Evolutionary conservation across 805 yeast genomes (phyloP), one percentile per base, ranked within the genome.

Genomic region (Metschnikowia vanudenii): DNA sequence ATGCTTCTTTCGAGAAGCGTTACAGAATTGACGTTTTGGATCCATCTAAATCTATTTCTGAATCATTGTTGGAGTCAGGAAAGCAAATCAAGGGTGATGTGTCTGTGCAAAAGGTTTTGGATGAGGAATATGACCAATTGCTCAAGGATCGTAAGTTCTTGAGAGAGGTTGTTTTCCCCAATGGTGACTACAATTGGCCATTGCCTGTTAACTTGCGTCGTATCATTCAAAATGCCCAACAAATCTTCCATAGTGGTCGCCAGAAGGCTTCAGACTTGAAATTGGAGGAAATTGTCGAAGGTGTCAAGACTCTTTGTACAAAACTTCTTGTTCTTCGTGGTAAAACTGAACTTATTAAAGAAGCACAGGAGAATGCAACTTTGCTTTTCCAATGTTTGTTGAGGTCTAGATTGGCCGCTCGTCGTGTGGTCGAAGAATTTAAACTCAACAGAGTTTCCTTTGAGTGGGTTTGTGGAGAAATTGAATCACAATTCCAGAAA

Each of bases 111-210:
- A 75, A 79, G 49, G 60, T 84, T 13, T 73, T 94, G 53, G 98
- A 94, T 63, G 82, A 75, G 53, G 99, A 94, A 68, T 94, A 82
- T 64, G 75, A 76, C 34, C 97, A 89, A 60, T 76, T 94, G 50
- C 61, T 75, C 33, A 73, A 73, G 16, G 99, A 94, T 60, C 87
- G 99, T 70, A 69, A 68, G 19, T 82, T 84, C 58, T 73, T 95
- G 64, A 83, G 99, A 70, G 79, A 78, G 19, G 78, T 76, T 22
- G 88, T 92, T 37, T 95, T 95, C 73, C 78, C 85, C 40, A 89
- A 86, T 59, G 99, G 99, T 75, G 99, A 94, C 64, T 84, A 81
- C 60, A 88, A 85, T 66, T 92, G 98, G 97, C 98, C 98, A 47
- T 75, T 95, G 56, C 99, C 99, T 26, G 98, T 94, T 20, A 94